Evolutionary conservation across 805 yeast species (phyloP), one percentile per base, ranked within the genome.

Genomic region (Tetrapisispora pingtungensis): DNA sequence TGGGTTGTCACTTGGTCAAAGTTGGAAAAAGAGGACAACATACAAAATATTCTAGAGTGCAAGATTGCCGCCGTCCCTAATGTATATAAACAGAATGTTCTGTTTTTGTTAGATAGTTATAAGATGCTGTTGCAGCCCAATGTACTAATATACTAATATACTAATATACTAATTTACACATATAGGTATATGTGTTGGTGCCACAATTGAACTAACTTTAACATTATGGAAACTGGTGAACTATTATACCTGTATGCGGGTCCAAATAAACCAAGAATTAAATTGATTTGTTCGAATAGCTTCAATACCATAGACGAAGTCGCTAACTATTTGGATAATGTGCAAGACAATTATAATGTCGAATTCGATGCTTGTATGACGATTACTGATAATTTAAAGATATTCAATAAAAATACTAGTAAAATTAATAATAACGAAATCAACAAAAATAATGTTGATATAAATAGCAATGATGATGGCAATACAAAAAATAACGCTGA

Each of bases 351-450:
- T 8, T 56, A 53, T 38, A 46, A 53, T 31, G 43, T 59, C n/a
- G 56, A 58, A 42, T 53, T 61, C 19, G 47, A 46, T 13, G 38
- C 53, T 8, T 45, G 49, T 7, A 59, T 51, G 41, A 61, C 64
- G 10, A 56, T 58, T 19, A 58, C 65, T 4, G 58, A 55, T 18
- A 61, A 59, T 46, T 48, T 61, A 38, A 59, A 58, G 43, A 43
- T 60, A 30, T 39, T 40, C 17, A 53, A 58, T 38, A 45, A 38
- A 14, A n/a, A 15, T n/a, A 28, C 5, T 7, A 14, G 5, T 28
- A 28, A 28, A 12, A 28, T 7, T 7, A 28, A 28, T 28, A 28
- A 28, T 28, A 14, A 10, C n/a, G 5, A 7, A 7, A 14, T 12
- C 12, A 28, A 28, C 12, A 14, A 28, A 10, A 28, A 5, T 12